These are phyloP conservation scores for Zelopaecilomyces penicillatus DNA, from an alignment of 2,329 filamentous ascomycete species.

Conservation along the genomic window DNA sequence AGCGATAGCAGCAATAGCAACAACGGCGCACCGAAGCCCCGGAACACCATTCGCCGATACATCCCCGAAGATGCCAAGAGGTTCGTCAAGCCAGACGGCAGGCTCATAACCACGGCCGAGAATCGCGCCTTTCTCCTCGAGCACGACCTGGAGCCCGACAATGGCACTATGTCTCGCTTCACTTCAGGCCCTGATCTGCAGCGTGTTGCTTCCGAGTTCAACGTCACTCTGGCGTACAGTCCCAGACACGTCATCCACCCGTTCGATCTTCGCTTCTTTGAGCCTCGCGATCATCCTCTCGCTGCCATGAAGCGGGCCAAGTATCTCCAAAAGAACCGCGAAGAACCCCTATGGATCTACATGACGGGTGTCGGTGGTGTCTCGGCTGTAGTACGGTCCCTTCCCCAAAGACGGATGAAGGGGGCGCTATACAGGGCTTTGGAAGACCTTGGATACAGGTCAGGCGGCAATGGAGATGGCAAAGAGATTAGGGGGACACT, in stretches of 20 bases:
- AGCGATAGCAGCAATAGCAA: background rate
- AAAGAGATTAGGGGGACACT: constrained; percentile 18
- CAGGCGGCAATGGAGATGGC: constrained; percentile 4
- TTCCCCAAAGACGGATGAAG: constrained; percentile 18
- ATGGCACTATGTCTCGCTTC: constrained; percentile 12
- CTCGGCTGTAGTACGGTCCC: constrained; percentile 17
- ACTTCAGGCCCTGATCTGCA: constrained; percentile 6
- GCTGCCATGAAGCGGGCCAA: constrained; percentile 15
- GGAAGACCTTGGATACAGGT: constrained; percentile 17
- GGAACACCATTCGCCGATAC: constrained; percentile 7
- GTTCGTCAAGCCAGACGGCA: constrained; percentile 16
- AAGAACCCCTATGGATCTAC: constrained; percentile 26
- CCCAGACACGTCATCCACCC: constrained; percentile 24
- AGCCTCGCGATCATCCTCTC: constrained; percentile 24
- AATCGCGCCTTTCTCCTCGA: constrained; percentile 19
- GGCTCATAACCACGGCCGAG: constrained; percentile 21
- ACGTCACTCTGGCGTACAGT: constrained; percentile 18
- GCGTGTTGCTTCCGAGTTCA: constrained; percentile 12
- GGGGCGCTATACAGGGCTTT: constrained; percentile 20
- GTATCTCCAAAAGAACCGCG: constrained; percentile 17
- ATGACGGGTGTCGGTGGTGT: constrained; percentile 9
- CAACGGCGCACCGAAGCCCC: background rate
- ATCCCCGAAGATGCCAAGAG: constrained; percentile 14
- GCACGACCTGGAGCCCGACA: constrained; percentile 16
- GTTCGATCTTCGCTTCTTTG: constrained; percentile 24